phyloP scores from a whole-genome alignment of 305 asterid species.

The Fraxinus floribunda region DNA sequence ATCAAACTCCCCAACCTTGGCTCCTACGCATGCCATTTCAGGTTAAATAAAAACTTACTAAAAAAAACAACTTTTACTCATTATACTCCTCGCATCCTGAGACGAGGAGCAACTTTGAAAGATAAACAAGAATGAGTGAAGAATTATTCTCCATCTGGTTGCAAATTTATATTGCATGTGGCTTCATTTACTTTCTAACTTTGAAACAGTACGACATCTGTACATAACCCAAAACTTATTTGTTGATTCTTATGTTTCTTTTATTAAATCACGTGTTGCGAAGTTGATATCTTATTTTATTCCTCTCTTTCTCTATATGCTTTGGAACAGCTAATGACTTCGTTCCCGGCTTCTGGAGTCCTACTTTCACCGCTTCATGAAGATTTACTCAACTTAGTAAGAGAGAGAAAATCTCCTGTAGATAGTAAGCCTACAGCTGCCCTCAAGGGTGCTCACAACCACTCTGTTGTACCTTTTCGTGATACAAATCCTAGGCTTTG shows the following conservation, averaged over 20 bases:
- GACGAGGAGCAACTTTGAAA: constrained; percentile 15
- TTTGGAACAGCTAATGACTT: constrained; percentile 66
- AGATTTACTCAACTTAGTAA: constrained; percentile 47
- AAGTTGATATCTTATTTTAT: constrained; percentile 13
- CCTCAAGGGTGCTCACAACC: constrained; percentile 30
- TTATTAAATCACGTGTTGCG: constrained; percentile 21
- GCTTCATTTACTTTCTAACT: not conserved
- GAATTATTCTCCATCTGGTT: constrained; percentile 17
- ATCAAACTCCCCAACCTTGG: not conserved
- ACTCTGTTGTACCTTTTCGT: constrained; percentile 34
- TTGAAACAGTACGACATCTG: not conserved
- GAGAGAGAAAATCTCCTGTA: constrained; percentile 33
- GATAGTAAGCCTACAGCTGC: constrained; percentile 34
- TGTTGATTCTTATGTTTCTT: constrained; percentile 13
- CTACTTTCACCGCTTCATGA: constrained; percentile 80
- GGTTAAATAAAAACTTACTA: not conserved
- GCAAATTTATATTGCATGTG: constrained; percentile 6
- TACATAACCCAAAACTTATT: constrained; percentile 10
- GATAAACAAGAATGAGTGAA: not conserved
- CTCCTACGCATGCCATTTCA: not conserved
- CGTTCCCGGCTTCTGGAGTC: constrained; percentile 43
- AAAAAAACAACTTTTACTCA: constrained; percentile 10
- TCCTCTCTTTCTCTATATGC: constrained; percentile 17
- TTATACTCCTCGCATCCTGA: constrained; percentile 1
- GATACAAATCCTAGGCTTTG: constrained; percentile 34